A percentile compares a stretch with the other conserved stretches of the same genome.
These are phyloP conservation scores for Venturia nashicola DNA, from an alignment of 2,329 filamentous ascomycete species.

Conservation along the genomic window DNA sequence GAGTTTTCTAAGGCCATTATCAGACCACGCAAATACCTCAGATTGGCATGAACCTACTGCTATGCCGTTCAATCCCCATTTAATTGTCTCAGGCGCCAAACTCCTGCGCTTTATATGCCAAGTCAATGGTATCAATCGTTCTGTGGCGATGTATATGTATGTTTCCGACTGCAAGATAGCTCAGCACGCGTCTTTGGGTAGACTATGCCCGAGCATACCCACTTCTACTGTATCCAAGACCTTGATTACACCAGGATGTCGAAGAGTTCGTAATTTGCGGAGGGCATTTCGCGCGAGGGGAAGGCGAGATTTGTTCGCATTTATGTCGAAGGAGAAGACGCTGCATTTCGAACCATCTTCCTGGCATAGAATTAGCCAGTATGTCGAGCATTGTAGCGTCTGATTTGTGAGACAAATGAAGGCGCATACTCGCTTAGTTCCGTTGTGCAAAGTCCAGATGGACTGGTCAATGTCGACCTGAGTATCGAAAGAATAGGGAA, in stretches of 20 bases:
- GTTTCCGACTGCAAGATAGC: slow-evolving; percentile 58
- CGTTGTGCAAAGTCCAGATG: slow-evolving; percentile 94
- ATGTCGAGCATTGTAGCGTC: no score
- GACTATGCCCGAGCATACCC: slow-evolving; percentile 16
- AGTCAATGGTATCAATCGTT: slow-evolving; percentile 71
- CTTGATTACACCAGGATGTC: slow-evolving; percentile 89
- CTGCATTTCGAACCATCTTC: slow-evolving; percentile 91
- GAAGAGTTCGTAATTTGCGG: slow-evolving; percentile 82
- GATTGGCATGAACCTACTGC: slow-evolving; percentile 43
- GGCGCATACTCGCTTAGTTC: slow-evolving; percentile 64
- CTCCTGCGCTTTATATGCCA: slow-evolving; percentile 88
- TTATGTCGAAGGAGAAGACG: slow-evolving; percentile 91
- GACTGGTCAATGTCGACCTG: slow-evolving; percentile 84
- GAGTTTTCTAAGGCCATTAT: slow-evolving; percentile 49
- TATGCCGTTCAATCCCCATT: slow-evolving; percentile 86
- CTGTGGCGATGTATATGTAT: slow-evolving; percentile 92
- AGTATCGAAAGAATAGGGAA: slow-evolving; percentile 88
- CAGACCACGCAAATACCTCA: slow-evolving; percentile 3
- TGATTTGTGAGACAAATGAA: no score
- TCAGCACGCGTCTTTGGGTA: slow-evolving; percentile 12
- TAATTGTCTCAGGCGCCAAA: slow-evolving; percentile 79
- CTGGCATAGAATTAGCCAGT: slow-evolving; percentile 33
- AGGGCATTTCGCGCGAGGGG: slow-evolving; percentile 87
- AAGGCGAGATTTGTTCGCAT: slow-evolving; percentile 64
- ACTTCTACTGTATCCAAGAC: slow-evolving; percentile 92